These are phyloP conservation scores for Stephania yunnanensis DNA, from an alignment of 164 flowering plant species.

Conservation along the genomic window DNA sequence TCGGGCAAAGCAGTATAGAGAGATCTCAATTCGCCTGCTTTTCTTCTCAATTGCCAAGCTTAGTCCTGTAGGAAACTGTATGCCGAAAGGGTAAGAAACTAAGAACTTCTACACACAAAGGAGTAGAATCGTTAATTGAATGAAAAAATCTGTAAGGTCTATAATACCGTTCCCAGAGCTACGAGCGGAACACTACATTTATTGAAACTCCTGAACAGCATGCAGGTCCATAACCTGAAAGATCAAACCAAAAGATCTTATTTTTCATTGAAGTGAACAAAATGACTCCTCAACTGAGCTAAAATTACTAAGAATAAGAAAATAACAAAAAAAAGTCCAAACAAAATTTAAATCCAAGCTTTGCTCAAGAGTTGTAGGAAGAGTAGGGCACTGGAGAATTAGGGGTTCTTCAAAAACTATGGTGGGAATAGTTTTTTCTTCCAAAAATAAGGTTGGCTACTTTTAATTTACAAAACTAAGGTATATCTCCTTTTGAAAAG, in stretches of 20 bases:
- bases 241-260: background rate
- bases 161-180: conserved; percentile 78
- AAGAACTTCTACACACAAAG: background rate
- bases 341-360: background rate
- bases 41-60: conserved; percentile 93
- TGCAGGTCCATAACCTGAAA: conserved; percentile 89
- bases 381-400: background rate
- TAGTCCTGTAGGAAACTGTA: conserved; percentile 88
- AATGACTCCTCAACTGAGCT: background rate
- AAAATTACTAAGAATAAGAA: background rate
- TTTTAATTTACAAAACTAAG: too few species aligned
- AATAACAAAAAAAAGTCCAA: background rate
- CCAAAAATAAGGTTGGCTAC: too few species aligned
- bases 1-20: conserved; percentile 86
- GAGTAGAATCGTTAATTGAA: background rate
- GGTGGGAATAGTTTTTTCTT: too few species aligned
- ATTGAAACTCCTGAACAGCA: conserved; percentile 68
- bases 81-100: background rate
- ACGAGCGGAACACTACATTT: conserved; percentile 78
- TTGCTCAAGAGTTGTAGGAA: background rate
- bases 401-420: too few species aligned
- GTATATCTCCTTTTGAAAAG: too few species aligned
- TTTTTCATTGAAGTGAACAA: background rate
- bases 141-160: background rate
- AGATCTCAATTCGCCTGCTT: conserved; percentile 87